phyloP scores from a whole-genome alignment of 441 rosid genomes.

The Rhodomyrtus psidioides region DNA sequence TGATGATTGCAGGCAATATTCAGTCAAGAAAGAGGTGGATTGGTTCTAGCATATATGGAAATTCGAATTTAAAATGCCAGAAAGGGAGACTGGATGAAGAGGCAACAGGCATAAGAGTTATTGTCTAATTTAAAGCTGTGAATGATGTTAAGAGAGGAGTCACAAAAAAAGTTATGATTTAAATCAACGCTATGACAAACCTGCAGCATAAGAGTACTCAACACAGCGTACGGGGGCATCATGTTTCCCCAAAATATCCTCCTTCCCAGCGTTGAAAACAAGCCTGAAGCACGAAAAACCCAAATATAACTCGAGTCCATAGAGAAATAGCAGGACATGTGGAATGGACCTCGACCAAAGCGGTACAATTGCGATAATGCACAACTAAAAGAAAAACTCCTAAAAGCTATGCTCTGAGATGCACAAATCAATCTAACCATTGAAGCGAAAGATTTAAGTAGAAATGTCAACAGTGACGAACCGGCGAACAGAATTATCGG shows the following conservation, averaged over 20 bases:
- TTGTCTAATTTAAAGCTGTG: neutral
- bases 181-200: conserved; percentile 26
- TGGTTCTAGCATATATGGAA: neutral
- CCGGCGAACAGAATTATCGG: conserved; percentile 75
- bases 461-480: conserved; percentile 12
- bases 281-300: conserved; percentile 45
- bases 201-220: conserved; percentile 95
- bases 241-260: conserved; percentile 86
- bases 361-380: neutral
- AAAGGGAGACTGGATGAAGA: neutral
- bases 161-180: neutral
- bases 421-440: neutral
- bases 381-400: neutral
- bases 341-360: neutral
- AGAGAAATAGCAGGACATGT: neutral
- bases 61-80: neutral
- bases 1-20: neutral
- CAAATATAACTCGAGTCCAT: neutral
- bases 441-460: neutral
- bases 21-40: neutral
- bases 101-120: neutral
- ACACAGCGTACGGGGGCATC: conserved; percentile 88
- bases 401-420: neutral
- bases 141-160: neutral
- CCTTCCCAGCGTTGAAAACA: conserved; percentile 74